phyloP scores from a whole-genome alignment of 2,329 filamentous ascomycete genomes.

The Didymella lethalis region DNA sequence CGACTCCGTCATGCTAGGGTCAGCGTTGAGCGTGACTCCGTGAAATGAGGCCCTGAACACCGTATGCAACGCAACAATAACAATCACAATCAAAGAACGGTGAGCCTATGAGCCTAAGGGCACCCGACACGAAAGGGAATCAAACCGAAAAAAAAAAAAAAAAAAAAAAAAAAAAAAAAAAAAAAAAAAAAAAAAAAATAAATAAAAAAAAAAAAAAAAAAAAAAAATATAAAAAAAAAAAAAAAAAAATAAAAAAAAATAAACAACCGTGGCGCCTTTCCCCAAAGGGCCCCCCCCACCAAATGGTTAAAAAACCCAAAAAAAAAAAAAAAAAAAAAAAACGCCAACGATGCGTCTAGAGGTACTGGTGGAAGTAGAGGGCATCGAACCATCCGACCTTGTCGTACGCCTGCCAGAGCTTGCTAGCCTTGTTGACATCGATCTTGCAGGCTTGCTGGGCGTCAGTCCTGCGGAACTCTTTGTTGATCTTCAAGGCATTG shows the following conservation, averaged over 20 bases:
- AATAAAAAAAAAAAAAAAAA: no score
- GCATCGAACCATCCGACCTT: constrained; percentile 81
- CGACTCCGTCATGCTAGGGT: constrained; percentile 32
- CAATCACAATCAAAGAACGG: constrained; percentile 25
- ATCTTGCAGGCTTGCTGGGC: constrained; percentile 98
- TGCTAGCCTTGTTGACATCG: constrained; percentile 96
- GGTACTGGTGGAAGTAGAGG: constrained; percentile 58
- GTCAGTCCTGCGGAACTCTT: constrained; percentile 94
- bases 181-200: constrained; percentile 4
- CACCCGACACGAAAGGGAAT: constrained; percentile 1
- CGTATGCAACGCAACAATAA: constrained; percentile 38
- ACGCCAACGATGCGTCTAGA: constrained; percentile 30
- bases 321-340: constrained; percentile 8
- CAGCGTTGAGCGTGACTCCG: constrained; percentile 27
- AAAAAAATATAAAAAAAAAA: no score
- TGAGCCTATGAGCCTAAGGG: background rate
- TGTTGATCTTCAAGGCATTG: constrained; percentile 69
- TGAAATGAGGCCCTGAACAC: constrained; percentile 29
- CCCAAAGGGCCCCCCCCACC: no score
- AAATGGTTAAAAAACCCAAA: no score
- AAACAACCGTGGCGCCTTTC: no score
- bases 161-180: constrained; percentile 7
- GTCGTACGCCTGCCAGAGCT: constrained; percentile 89
- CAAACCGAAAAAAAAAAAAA: constrained; percentile 1
- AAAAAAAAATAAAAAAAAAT: no score